Conservation (phyloP, 2,329 filamentous ascomycete genomes). For the Clonostachys chloroleuca region DNA sequence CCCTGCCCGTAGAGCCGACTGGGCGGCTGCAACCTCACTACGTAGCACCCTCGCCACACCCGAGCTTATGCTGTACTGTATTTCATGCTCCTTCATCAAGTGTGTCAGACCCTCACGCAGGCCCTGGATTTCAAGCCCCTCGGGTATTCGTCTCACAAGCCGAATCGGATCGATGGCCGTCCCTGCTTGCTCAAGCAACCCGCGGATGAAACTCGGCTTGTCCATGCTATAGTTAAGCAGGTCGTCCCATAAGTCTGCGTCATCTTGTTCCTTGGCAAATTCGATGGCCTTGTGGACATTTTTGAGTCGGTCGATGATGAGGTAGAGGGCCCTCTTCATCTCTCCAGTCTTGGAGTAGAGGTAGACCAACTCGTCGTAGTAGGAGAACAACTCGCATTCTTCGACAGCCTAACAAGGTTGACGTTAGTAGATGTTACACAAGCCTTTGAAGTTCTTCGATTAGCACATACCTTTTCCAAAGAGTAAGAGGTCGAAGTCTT, state of each 20-base stretch:
- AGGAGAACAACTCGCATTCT: conserved; percentile 78
- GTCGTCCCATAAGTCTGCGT: conserved; percentile 92
- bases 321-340: conserved; percentile 82
- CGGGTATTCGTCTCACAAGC: conserved; percentile 84
- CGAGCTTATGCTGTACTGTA: conserved; percentile 87
- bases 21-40: conserved; percentile 81
- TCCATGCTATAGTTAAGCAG: conserved; percentile 96
- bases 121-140: conserved; percentile 88
- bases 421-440: conserved; percentile 7
- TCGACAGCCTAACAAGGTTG: conserved; percentile 46
- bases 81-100: conserved; percentile 93
- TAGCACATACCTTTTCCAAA: conserved; percentile 63
- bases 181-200: conserved; percentile 87
- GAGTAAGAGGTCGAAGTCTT: conserved; percentile 80
- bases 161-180: conserved; percentile 91
- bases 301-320: conserved; percentile 90
- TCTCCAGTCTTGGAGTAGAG: conserved; percentile 93
- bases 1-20: conserved; percentile 74
- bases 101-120: conserved; percentile 82
- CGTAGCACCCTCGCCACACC: conserved; percentile 83
- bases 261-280: conserved; percentile 91
- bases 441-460: neutral
- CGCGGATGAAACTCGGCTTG: conserved; percentile 90
- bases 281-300: conserved; percentile 90
- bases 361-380: conserved; percentile 90